A percentile compares a stretch with the other conserved stretches of the same genome.
Conservation (phyloP, 1,284 basidiomycete species). For the Microbotryum intermedium region DNA sequence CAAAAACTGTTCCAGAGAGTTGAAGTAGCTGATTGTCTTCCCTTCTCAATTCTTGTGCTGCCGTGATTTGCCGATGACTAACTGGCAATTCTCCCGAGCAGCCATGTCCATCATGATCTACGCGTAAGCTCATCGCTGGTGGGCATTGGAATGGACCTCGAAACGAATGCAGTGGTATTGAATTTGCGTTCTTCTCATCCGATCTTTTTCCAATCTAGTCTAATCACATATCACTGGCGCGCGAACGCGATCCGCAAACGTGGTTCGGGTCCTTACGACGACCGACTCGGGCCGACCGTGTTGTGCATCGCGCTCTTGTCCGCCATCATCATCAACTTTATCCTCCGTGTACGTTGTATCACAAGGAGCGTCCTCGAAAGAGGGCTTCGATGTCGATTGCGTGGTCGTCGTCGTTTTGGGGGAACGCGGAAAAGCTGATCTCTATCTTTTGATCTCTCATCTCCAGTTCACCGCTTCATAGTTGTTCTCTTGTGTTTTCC, state of each 20-base stretch:
- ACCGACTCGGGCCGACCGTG: slow-evolving; percentile 84
- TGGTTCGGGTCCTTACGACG: slow-evolving; percentile 91
- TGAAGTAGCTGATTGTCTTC: neutral
- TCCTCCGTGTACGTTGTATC: slow-evolving; percentile 47
- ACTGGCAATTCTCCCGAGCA: slow-evolving; percentile 37
- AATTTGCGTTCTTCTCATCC: no score
- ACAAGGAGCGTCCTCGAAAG: no score
- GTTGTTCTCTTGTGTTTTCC: neutral
- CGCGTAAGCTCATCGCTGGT: slow-evolving; percentile 43
- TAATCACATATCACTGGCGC: slow-evolving; percentile 93
- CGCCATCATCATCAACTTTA: slow-evolving; percentile 81
- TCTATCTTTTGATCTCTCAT: neutral
- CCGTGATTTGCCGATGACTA: neutral
- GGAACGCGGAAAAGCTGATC: neutral
- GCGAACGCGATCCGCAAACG: slow-evolving; percentile 85
- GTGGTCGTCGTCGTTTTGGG: neutral
- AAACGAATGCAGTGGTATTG: no score
- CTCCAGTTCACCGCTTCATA: slow-evolving; percentile 2
- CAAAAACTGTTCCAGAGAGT: neutral
- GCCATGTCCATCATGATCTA: slow-evolving; percentile 97
- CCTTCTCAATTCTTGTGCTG: neutral
- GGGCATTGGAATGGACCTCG: no score
- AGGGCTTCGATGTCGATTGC: neutral
- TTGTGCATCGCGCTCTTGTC: slow-evolving; percentile 77
- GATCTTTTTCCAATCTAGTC: slow-evolving; percentile 22